Base-by-base conservation (phyloP, 2,329 filamentous ascomycete genomes). In the Fusarium goolgardi region DNA sequence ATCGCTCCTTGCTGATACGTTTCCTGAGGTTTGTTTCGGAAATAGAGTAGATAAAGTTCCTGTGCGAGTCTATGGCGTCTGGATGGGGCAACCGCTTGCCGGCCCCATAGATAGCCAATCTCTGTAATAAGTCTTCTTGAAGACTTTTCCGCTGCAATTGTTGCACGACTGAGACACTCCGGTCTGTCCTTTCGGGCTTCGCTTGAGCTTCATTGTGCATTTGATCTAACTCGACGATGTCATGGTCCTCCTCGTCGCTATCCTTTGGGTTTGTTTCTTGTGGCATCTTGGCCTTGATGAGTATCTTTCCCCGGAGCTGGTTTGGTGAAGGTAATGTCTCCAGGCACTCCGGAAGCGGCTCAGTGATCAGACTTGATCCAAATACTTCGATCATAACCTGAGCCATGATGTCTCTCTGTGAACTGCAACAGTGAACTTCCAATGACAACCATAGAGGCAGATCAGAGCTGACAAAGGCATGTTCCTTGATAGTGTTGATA, bases 1-100 rank as follows among this genome's bases (percentile, higher is more conserved):
- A 10, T 1, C 11, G 6, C 4, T 50, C 23, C 2, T 46, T 46
- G 10, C 32, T 34, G 2, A 27, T 35, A 3, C 52, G 46, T 8
- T 55, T 65, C 20, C 40, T 57, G 5, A 65, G 46, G 2, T 50
- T 53, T 15, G 44, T 27, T 6, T 68, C 65, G 0, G 65, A 68
- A 2, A 55, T 29, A 1, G 65, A 68, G 27, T 68, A 68, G 11
- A 68, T 51, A 3, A 61, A 69, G 9, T 56, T 65, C 8, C 55
- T 29, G 20, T 52, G 13, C 0, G 29, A 40, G 7, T 69, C 60
- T 2, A 65, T 29, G 1, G 11, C 29, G 6, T 9, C 41, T 0
- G 20, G 13, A 13, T 11, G 32, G 0, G 65, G 65, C 1, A 68
- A 25, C 4, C 60, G 18, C 25, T 59, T 65, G 0, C 65, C 62